Evolutionary conservation across 257 asterid genomes (phyloP).

Genomic region (Oldenlandia corymbosa): DNA sequence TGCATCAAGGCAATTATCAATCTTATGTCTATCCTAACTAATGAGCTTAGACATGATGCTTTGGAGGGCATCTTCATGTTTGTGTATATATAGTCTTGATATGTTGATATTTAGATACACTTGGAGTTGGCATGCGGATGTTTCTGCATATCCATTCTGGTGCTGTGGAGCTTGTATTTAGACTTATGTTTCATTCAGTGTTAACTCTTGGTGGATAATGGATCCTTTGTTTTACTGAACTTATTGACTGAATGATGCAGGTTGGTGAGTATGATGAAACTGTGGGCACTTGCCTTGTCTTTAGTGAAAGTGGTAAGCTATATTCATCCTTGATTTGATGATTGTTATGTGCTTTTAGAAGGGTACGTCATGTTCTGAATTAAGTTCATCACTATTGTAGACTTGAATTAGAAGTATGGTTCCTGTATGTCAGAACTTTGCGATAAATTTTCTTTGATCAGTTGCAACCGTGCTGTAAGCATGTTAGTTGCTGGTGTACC

Average conservation of each 20-base stretch:
- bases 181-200: not conserved
- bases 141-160: too few species aligned
- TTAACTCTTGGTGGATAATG: not conserved
- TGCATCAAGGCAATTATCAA: not conserved
- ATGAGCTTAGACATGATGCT: not conserved
- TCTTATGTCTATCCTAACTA: too few species aligned
- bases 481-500: not conserved
- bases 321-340: not conserved
- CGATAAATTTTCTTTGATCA: not conserved
- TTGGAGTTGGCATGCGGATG: too few species aligned
- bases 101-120: too few species aligned
- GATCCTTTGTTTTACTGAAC: not conserved
- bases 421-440: too few species aligned
- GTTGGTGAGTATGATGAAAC: conserved; percentile 87
- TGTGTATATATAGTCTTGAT: not conserved
- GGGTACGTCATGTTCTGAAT: not conserved
- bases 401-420: not conserved
- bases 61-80: not conserved
- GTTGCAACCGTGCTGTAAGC: not conserved
- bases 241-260: conserved; percentile 27
- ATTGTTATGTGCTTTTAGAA: not conserved
- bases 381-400: not conserved
- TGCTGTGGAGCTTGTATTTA: not conserved
- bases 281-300: conserved; percentile 75
- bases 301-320: conserved; percentile 66